A percentile compares a stretch with the other conserved stretches of the same genome.
Conservation (phyloP, 495 filamentous ascomycete species). For the Chaetomidium leptoderma region DNA sequence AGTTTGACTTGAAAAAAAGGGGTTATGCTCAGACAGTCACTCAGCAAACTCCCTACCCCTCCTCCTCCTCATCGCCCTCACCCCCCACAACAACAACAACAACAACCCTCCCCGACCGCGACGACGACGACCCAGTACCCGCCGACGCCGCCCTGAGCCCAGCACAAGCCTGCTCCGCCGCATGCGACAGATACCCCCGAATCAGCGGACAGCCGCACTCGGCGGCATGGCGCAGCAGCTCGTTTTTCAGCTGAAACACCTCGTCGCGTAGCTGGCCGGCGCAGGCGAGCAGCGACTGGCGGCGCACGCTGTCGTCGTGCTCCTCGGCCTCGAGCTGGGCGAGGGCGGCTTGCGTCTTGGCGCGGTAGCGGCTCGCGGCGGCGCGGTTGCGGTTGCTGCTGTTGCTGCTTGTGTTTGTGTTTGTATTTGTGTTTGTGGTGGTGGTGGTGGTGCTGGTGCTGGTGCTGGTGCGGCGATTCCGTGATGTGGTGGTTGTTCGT, state of each 20-base stretch:
- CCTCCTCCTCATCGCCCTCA: neutral
- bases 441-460: neutral
- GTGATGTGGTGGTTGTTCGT: neutral
- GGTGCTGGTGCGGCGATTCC: neutral
- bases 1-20: too few species aligned
- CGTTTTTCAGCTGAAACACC: conserved; percentile 50
- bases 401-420: neutral
- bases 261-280: conserved; percentile 42
- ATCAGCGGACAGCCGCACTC: conserved; percentile 49
- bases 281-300: conserved; percentile 22
- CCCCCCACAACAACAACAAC: too few species aligned
- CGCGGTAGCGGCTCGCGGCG: conserved; percentile 18
- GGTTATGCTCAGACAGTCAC: too few species aligned
- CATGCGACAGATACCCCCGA: conserved; percentile 45
- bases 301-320: conserved; percentile 23
- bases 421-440: neutral
- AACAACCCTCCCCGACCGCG: too few species aligned
- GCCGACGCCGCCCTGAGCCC: too few species aligned
- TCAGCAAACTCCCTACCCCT: too few species aligned
- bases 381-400: conserved; percentile 15
- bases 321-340: conserved; percentile 39
- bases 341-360: conserved; percentile 14
- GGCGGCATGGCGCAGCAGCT: conserved; percentile 48
- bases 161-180: conserved; percentile 23
- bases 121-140: too few species aligned